Conservation (phyloP, 2,329 filamentous ascomycete species). For the Parastagonospora avenae region DNA sequence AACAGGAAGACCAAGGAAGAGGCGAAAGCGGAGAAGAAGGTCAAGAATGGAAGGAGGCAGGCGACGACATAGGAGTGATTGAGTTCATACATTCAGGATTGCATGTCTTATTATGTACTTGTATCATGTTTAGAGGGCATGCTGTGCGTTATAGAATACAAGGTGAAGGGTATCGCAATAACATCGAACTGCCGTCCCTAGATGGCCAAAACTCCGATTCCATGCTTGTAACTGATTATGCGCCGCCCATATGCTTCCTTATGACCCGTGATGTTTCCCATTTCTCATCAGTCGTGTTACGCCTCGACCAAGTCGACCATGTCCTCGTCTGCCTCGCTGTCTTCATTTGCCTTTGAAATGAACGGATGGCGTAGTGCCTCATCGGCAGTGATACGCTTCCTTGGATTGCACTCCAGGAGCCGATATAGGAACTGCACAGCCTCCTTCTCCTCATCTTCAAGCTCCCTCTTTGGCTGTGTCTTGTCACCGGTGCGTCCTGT, state of each 20-base stretch:
- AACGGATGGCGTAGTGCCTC: slow-evolving; percentile 78
- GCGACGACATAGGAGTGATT: slow-evolving; percentile 11
- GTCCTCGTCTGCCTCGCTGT: slow-evolving; percentile 41
- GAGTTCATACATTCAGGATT: slow-evolving; percentile 2
- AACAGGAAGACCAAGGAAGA: slow-evolving; percentile 33
- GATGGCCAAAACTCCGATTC: slow-evolving; percentile 35
- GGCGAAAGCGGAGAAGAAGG: slow-evolving; percentile 26
- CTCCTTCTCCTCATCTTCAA: slow-evolving; percentile 71
- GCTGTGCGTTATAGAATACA: slow-evolving; percentile 21
- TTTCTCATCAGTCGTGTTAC: slow-evolving; percentile 18
- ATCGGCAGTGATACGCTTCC: slow-evolving; percentile 72
- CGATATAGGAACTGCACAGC: slow-evolving; percentile 73
- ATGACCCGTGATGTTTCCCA: slow-evolving; percentile 16
- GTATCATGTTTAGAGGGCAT: not conserved
- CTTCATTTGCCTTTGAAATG: slow-evolving; percentile 49
- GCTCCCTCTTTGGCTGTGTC: slow-evolving; percentile 50
- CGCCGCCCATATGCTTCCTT: slow-evolving; percentile 30
- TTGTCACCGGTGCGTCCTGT: slow-evolving; percentile 73
- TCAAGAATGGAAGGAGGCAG: slow-evolving; percentile 30
- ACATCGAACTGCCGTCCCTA: slow-evolving; percentile 19
- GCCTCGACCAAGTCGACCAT: slow-evolving; percentile 35
- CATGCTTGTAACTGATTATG: slow-evolving; percentile 24
- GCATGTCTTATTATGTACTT: slow-evolving; percentile 4
- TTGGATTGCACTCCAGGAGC: slow-evolving; percentile 78
- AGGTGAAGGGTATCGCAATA: slow-evolving; percentile 40